These are phyloP conservation scores for Nannochloropsis salina DNA, from an alignment of 108 stramenopile species.

Conservation along the genomic window DNA sequence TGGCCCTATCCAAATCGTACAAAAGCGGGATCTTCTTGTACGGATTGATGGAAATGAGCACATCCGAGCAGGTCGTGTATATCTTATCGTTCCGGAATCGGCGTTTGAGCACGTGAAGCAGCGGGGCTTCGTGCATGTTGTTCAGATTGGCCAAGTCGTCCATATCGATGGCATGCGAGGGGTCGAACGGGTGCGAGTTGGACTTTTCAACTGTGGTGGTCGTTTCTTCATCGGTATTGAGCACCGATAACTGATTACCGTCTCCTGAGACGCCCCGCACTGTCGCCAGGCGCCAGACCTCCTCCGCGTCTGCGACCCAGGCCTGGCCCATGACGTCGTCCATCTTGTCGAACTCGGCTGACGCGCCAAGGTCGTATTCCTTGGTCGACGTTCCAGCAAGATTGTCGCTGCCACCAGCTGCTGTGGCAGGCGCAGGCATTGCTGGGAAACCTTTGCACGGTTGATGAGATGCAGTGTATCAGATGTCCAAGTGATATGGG, in stretches of 20 bases:
- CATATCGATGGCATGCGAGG: constrained; percentile 51
- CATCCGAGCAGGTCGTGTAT: constrained; percentile 98
- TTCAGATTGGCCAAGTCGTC: constrained; percentile 59
- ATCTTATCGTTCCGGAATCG: constrained; percentile 63
- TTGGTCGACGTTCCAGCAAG: neutral
- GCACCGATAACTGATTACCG: constrained; percentile 26
- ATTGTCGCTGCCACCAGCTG: constrained; percentile 12
- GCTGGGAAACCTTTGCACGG: neutral
- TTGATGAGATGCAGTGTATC: too few species aligned
- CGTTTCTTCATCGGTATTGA: constrained; percentile 10
- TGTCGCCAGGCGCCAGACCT: constrained; percentile 28
- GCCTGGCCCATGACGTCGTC: constrained; percentile 23
- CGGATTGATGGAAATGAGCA: constrained; percentile 98
- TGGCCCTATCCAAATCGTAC: constrained; percentile 46
- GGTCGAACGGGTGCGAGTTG: constrained; percentile 52
- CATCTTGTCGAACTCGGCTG: neutral
- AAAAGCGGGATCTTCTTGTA: constrained; percentile 58
- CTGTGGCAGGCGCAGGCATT: neutral
- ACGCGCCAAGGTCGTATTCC: neutral
- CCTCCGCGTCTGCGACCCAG: constrained; percentile 28
- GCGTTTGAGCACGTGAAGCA: constrained; percentile 55
- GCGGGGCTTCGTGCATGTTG: constrained; percentile 62
- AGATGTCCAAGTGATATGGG: too few species aligned
- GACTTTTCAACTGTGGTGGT: neutral
- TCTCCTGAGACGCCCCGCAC: constrained; percentile 23